These are phyloP conservation scores for Xylaria scruposa DNA, from an alignment of 495 filamentous ascomycete species.

Conservation along the genomic window DNA sequence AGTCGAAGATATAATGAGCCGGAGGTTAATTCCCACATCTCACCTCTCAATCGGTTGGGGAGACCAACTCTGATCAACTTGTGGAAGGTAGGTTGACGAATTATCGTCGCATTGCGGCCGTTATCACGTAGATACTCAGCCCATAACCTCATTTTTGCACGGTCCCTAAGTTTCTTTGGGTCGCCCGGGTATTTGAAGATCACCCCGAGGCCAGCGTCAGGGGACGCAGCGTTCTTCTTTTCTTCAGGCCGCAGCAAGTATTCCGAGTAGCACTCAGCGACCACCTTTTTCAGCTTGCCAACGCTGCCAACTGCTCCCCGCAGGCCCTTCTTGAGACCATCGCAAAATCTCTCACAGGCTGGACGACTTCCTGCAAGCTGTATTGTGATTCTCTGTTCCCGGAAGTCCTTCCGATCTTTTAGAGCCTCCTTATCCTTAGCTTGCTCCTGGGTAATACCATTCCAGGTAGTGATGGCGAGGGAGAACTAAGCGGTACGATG, in stretches of 20 bases:
- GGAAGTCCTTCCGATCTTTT: constrained; percentile 59
- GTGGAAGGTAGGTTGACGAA: constrained; percentile 96
- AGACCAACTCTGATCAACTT: constrained; percentile 95
- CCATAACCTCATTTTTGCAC: constrained; percentile 97
- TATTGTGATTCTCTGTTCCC: constrained; percentile 83
- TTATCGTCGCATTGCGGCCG: constrained; percentile 87
- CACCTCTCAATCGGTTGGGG: constrained; percentile 89
- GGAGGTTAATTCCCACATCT: constrained; percentile 94
- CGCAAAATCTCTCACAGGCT: constrained; percentile 93
- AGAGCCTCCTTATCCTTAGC: constrained; percentile 48
- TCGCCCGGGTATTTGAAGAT: constrained; percentile 95
- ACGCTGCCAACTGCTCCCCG: constrained; percentile 86
- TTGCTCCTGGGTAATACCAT: constrained; percentile 68
- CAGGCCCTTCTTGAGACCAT: constrained; percentile 88
- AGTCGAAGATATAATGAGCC: constrained; percentile 88
- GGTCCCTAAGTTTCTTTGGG: constrained; percentile 90
- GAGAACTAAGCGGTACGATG: constrained; percentile 67
- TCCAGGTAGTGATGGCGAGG: constrained; percentile 95
- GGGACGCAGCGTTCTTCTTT: constrained; percentile 66
- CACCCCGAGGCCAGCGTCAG: constrained; percentile 92
- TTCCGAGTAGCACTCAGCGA: constrained; percentile 89
- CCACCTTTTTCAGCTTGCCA: constrained; percentile 76
- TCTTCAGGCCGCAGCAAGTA: constrained; percentile 74
- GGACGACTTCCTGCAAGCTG: constrained; percentile 87
- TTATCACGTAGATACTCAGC: constrained; percentile 96